Conservation (phyloP, 1,284 basidiomycete genomes). For the Moniliella sp. region DNA sequence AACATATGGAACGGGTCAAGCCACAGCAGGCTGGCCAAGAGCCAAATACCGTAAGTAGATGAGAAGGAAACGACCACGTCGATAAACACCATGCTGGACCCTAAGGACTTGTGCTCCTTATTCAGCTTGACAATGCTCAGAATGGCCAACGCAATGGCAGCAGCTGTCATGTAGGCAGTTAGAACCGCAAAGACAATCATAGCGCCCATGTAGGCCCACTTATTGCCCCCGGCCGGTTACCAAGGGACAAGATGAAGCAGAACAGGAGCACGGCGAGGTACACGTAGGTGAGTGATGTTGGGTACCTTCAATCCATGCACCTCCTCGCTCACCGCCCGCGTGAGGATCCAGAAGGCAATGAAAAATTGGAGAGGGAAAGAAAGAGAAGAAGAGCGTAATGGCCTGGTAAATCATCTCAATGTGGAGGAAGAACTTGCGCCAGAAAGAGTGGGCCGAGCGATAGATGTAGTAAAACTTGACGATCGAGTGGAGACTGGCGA, state of each 20-base stretch:
- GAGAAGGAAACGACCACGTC: not conserved
- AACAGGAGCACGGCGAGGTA: constrained; percentile 14
- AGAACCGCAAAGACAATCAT: not conserved
- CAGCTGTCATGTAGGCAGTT: not conserved
- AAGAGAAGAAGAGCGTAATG: constrained; percentile 44
- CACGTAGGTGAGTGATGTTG: constrained; percentile 4
- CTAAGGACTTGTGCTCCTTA: not conserved
- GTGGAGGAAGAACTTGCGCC: constrained; percentile 60
- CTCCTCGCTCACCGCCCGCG: constrained; percentile 32
- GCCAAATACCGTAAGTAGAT: constrained; percentile 9
- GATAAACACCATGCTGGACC: not conserved
- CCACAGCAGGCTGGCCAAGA: constrained; percentile 15
- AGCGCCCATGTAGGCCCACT: not conserved
- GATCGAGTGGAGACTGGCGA: constrained; percentile 65
- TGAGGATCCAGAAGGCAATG: not conserved
- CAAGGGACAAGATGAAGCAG: constrained; percentile 3
- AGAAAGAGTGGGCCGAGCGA: constrained; percentile 68
- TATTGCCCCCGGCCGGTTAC: constrained; percentile 4
- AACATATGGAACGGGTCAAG: constrained; percentile 29
- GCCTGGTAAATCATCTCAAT: constrained; percentile 38
- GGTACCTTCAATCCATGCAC: constrained; percentile 40
- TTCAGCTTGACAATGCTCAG: not conserved
- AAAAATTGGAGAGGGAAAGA: constrained; percentile 26
- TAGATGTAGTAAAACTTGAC: constrained; percentile 64
- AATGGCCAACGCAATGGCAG: not conserved